A percentile compares a stretch with the other conserved stretches of the same genome.
These are phyloP conservation scores for Brassica carinata DNA, from an alignment of 345 rosid species.

Conservation along the genomic window DNA sequence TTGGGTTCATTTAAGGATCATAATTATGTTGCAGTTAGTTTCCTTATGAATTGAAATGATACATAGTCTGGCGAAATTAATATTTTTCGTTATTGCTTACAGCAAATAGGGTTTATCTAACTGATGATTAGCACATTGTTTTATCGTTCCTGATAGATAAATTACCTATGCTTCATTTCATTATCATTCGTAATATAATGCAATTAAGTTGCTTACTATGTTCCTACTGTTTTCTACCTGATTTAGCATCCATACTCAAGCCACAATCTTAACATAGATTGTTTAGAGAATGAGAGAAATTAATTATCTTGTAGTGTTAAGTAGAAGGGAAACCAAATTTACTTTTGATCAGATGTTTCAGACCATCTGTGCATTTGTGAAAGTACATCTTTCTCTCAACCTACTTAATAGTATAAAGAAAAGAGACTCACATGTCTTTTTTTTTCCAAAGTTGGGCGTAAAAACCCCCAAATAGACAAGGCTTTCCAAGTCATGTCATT, in stretches of 20 bases:
- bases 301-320: conserved; percentile 3
- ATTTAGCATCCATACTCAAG: conserved; percentile 13
- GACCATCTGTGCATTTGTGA: conserved; percentile 7
- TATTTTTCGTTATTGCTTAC: background rate
- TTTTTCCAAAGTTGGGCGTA: background rate
- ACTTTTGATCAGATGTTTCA: conserved; percentile 38
- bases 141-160: background rate
- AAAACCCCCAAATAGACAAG: background rate
- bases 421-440: conserved; percentile 13
- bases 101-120: background rate
- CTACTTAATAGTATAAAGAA: conserved; percentile 20
- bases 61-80: background rate
- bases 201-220: conserved; percentile 3
- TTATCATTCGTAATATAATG: conserved; percentile 14
- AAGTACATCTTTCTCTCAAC: conserved; percentile 20
- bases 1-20: background rate
- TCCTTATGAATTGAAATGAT: conserved; percentile 10
- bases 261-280: conserved; percentile 12
- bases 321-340: conserved; percentile 34
- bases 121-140: conserved; percentile 12
- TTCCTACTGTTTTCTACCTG: background rate
- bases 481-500: conserved; percentile 1
- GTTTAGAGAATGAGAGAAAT: conserved; percentile 1
- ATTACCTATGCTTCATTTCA: conserved; percentile 16
- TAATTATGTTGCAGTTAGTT: conserved; percentile 2